A percentile compares a stretch with the other conserved stretches of the same genome.
Conservation (phyloP, 2,329 filamentous ascomycete genomes). For the Colletotrichum cordylinicola region DNA sequence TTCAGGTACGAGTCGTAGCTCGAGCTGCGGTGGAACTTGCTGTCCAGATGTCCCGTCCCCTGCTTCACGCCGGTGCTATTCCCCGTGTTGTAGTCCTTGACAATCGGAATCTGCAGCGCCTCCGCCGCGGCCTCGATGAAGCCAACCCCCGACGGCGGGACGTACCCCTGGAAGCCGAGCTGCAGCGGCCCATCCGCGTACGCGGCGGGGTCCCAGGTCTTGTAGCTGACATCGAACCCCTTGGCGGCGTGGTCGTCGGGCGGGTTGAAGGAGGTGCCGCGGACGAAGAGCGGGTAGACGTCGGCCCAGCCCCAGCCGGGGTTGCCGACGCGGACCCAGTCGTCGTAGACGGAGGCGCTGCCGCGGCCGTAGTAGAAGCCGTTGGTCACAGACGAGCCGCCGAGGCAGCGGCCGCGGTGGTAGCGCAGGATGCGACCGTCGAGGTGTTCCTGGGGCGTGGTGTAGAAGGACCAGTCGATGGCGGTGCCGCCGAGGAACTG, state of each 20-base stretch:
- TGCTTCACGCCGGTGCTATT: conserved; percentile 33
- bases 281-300: conserved; percentile 27
- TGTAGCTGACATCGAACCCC: conserved; percentile 29
- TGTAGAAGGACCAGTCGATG: conserved; percentile 30
- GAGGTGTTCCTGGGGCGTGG: conserved; percentile 25
- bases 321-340: conserved; percentile 36
- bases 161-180: conserved; percentile 31
- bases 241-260: conserved; percentile 22
- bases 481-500: conserved; percentile 28
- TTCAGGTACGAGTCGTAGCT: conserved; percentile 30
- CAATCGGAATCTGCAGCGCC: conserved; percentile 26
- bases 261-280: conserved; percentile 29
- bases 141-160: conserved; percentile 31
- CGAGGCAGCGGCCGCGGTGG: conserved; percentile 32
- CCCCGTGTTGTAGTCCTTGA: conserved; percentile 30
- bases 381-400: conserved; percentile 36
- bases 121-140: conserved; percentile 29
- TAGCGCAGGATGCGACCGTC: conserved; percentile 36
- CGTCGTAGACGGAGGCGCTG: conserved; percentile 33
- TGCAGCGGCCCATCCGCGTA: conserved; percentile 30
- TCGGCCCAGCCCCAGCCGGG: conserved; percentile 36
- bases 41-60: conserved; percentile 28
- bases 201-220: conserved; percentile 29
- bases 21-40: conserved; percentile 28
- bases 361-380: conserved; percentile 37